Conservation (phyloP, 2,329 filamentous ascomycete genomes). For the Claviceps humidiphila region DNA sequence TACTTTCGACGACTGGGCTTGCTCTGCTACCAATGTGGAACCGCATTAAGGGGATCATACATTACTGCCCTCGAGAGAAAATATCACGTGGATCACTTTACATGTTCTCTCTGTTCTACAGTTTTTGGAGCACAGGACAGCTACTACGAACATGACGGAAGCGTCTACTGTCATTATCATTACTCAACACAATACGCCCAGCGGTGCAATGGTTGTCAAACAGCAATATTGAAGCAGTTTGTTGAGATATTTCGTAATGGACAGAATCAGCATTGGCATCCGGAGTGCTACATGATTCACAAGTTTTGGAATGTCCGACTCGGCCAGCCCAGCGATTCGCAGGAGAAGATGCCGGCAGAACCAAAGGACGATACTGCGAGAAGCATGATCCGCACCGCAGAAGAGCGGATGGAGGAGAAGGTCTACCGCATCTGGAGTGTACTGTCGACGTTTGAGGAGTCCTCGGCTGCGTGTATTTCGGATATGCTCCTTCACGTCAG, state of each 20-base stretch:
- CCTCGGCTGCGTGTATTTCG: conserved; percentile 93
- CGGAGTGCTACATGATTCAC: conserved; percentile 99
- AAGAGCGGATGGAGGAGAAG: conserved; percentile 94
- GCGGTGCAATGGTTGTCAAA: conserved; percentile 91
- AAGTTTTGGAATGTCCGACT: conserved; percentile 99
- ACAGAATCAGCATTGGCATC: conserved; percentile 98
- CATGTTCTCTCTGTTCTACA: conserved; percentile 89
- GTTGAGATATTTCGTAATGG: conserved; percentile 98
- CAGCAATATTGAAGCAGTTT: conserved; percentile 95
- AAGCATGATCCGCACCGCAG: conserved; percentile 64
- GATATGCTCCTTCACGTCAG: conserved; percentile 98
- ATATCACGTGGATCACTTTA: conserved; percentile 98
- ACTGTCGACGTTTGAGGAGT: conserved; percentile 91
- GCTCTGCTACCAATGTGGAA: conserved; percentile 82
- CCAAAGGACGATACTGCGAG: conserved; percentile 48
- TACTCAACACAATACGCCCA: conserved; percentile 97
- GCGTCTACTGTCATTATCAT: conserved; percentile 97
- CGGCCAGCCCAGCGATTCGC: conserved; percentile 42
- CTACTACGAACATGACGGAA: conserved; percentile 95
- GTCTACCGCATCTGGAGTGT: conserved; percentile 98
- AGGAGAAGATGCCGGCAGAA: conserved; percentile 27
- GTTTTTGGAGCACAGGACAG: conserved; percentile 98
- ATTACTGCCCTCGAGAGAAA: conserved; percentile 96
- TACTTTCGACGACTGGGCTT: conserved; percentile 90
- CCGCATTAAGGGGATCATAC: conserved; percentile 87